These are phyloP conservation scores for Platanthera guangdongensis DNA, from an alignment of 106 monocot genomes.

Conservation along the genomic window DNA sequence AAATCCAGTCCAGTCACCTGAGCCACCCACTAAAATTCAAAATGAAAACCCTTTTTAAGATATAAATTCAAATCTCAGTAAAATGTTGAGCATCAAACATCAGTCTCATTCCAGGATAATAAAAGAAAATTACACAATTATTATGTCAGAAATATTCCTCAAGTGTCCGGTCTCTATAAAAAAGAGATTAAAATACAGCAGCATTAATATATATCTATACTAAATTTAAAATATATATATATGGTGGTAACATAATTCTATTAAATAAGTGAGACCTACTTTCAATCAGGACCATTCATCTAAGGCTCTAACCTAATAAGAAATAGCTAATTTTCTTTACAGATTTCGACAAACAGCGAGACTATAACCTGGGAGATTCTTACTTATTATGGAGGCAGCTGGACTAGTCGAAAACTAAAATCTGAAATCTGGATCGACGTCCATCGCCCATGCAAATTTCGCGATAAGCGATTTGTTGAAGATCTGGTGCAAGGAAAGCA, in stretches of 20 bases:
- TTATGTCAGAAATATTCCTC: neutral
- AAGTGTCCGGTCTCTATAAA: neutral
- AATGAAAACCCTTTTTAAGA: no score
- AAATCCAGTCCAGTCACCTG: no score
- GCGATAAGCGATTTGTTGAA: constrained; percentile 77
- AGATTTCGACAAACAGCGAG: neutral
- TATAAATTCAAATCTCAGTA: no score
- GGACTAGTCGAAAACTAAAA: constrained; percentile 20
- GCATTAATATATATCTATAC: no score
- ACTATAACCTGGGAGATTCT: neutral
- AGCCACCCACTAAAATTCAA: no score
- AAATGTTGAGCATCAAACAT: no score
- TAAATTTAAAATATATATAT: no score
- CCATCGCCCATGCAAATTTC: constrained; percentile 79
- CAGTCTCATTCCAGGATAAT: no score
- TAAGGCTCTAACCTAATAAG: neutral
- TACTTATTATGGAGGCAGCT: no score
- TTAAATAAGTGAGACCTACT: no score
- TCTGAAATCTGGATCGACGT: constrained; percentile 66
- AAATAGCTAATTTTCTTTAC: neutral
- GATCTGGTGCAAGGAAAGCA: constrained; percentile 27
- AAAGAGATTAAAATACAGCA: neutral
- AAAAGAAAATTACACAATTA: neutral
- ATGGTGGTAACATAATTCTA: no score
- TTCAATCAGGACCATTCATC: no score